Base-by-base conservation (phyloP, 306 rosid species). In the Boehmeria nivea region DNA sequence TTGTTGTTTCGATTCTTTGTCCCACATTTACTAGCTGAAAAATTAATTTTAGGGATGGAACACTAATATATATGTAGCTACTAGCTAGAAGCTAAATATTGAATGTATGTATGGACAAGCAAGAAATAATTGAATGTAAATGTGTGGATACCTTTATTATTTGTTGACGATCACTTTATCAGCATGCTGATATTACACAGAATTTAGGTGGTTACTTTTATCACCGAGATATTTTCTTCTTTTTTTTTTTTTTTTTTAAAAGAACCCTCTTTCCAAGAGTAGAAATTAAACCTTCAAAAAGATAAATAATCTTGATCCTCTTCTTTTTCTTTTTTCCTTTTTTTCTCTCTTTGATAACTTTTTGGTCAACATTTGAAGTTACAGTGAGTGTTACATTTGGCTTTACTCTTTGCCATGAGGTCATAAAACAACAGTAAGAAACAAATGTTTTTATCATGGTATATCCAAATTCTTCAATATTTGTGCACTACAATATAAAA, bases 91-190 rank as follows among this genome's bases (percentile, higher is more conserved):
- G n/a, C n/a, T n/a, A n/a, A n/a, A n/a, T n/a, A n/a, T n/a, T n/a
- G n/a, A n/a, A n/a, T n/a, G n/a, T n/a, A n/a, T n/a, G n/a, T n/a
- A n/a, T n/a, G n/a, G n/a, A n/a, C n/a, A 1, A 10, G 2, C 36
- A 31, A 31, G 5, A 40, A 40, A 40, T n/a, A 40, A 40, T 40
- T 40, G 45, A 40, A 40, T 12, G 45, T 40, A n/a, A 40, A 12
- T 25, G 36, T 48, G 7, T 12, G 16, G 2, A 24, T 13, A 6
- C 18, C 54, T 50, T 50, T 50, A 12, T 23, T 27, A 16, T 24
- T 50, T 50, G 54, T 50, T 23, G 54, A 50, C 24, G 25, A 18
- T 50, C 36, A 23, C 19, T 24, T 50, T 24, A 50, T 21, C 54
- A 50, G 54, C 54, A 50, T 50, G 54, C 54, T 12, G 20, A 25